Base-by-base conservation (phyloP, 1,139 yeast genomes). In the Geotrichum aggregatum region DNA sequence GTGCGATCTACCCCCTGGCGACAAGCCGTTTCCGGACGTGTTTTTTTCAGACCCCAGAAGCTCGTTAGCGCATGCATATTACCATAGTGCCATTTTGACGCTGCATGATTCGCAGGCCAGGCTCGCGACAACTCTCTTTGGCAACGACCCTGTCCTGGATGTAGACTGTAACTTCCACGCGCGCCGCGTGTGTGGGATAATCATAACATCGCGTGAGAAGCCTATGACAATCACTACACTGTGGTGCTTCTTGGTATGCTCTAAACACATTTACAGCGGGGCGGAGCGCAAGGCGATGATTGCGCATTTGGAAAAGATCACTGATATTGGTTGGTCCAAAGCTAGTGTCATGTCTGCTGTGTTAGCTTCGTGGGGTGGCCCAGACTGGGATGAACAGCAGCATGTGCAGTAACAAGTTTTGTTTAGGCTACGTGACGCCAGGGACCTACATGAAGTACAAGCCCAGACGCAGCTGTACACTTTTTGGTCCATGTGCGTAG, bases 281-380 rank as follows among this genome's bases (percentile, higher is more conserved):
- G 24, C 21, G 3, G 54, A 51, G 26, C 47, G 54, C 16, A 18
- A 30, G 13, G 48, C 50, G 4, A 28, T 51, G 26, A 13, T 51
- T n/a, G 34, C 35, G 8, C 54, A 47, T 36, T 14, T 51, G 24
- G 51, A 38, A 22, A 42, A 30, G 18, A 46, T 51, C 11, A 38
- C 34, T 13, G 18, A 31, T 24, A 43, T 43, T 11, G 54, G 54
- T 8, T 51, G 54, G 54, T 47, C 50, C 3, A 47, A 47, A n/a
- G 42, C 42, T 10, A 38, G 28, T 7, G 43, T 47, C 22, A 22
- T 33, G 24, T 13, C 48, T 16, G 40, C 19, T 18, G 41, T 51
- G 33, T 10, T 22, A 38, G 44, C 34, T 11, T 47, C 49, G 10
- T 47, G 51, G 51, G 49, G 54, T 4, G 54, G 54, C 6, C 47